A percentile compares a stretch with the other conserved stretches of the same genome.
Evolutionary conservation across 805 yeast genomes (phyloP).

Genomic region (Hanseniaspora vineae): DNA sequence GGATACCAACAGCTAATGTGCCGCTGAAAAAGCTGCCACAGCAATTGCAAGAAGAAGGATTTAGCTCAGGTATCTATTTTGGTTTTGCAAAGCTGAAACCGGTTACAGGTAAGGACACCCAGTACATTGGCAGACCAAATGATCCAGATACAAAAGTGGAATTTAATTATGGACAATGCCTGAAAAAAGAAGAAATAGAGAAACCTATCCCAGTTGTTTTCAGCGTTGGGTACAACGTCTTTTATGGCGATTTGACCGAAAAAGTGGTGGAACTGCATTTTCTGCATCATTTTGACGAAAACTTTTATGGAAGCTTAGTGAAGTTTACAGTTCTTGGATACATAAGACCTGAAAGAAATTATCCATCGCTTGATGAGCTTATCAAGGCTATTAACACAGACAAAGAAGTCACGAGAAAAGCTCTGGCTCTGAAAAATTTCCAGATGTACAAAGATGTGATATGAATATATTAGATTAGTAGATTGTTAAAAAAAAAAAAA

Average conservation of each 20-base stretch:
- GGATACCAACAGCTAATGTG: slow-evolving; percentile 91
- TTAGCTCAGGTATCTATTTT: slow-evolving; percentile 76
- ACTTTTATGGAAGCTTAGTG: slow-evolving; percentile 76
- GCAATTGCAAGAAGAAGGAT: slow-evolving; percentile 20
- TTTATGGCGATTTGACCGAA: slow-evolving; percentile 47
- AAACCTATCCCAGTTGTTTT: slow-evolving; percentile 69
- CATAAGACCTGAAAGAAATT: slow-evolving; percentile 81
- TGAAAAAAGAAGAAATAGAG: slow-evolving; percentile 29
- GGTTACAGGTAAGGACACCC: slow-evolving; percentile 11
- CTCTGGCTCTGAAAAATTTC: slow-evolving; percentile 1
- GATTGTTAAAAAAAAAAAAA: too few species aligned
- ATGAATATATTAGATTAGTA: too few species aligned
- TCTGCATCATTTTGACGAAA: slow-evolving; percentile 50
- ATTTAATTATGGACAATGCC: slow-evolving; percentile 47
- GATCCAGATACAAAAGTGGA: slow-evolving; percentile 15
- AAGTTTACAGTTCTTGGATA: slow-evolving; percentile 69
- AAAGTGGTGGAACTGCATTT: slow-evolving; percentile 85
- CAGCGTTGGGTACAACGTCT: slow-evolving; percentile 95
- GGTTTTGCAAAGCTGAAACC: slow-evolving; percentile 48
- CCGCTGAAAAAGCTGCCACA: slow-evolving; percentile 40
- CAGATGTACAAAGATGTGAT: too few species aligned
- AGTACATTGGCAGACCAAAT: slow-evolving; percentile 22
- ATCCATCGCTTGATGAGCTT: slow-evolving; percentile 71
- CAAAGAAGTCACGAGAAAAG: slow-evolving; percentile 46
- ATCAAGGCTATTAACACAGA: slow-evolving; percentile 76